Percentiles rank a stretch among this genome's conserved stretches.
These are phyloP conservation scores for Gossypium rotundifolium DNA, from an alignment of 345 rosid species.

Conservation along the genomic window DNA sequence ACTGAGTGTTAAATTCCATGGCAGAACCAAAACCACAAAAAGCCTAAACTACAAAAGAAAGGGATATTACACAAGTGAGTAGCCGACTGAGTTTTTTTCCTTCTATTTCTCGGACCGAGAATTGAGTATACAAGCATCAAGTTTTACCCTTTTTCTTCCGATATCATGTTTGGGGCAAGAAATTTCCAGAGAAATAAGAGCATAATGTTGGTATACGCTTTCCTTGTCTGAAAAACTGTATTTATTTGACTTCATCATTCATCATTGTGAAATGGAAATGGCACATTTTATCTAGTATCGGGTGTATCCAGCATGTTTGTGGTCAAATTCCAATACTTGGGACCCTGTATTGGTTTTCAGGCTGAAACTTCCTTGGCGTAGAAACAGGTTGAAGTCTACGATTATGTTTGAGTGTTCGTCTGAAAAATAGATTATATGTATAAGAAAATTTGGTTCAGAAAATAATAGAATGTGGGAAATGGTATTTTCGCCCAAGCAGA, in stretches of 20 bases:
- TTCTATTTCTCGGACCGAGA: background rate
- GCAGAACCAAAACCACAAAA: slow-evolving; percentile 70
- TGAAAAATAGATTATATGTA: no score
- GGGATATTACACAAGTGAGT: slow-evolving; percentile 71
- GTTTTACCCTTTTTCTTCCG: background rate
- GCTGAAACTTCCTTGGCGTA: no score
- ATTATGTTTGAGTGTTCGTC: no score
- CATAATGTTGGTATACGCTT: background rate
- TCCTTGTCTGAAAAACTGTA: background rate
- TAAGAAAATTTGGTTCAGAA: no score
- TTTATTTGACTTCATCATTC: background rate
- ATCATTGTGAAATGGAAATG: background rate
- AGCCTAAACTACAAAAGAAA: slow-evolving; percentile 62
- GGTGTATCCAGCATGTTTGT: no score
- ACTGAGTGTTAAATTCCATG: slow-evolving; percentile 12
- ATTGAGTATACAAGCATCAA: background rate
- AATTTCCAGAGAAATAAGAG: background rate
- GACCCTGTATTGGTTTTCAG: no score
- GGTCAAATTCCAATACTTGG: no score
- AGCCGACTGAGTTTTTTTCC: background rate
- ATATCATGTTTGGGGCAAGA: background rate
- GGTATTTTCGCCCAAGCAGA: no score
- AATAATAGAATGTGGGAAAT: no score
- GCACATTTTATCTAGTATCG: no score
- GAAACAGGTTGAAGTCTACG: no score